Percentiles rank a stretch among this genome's conserved stretches.
Conservation (phyloP, 345 rosid genomes). For the Fremontodendron californicum region DNA sequence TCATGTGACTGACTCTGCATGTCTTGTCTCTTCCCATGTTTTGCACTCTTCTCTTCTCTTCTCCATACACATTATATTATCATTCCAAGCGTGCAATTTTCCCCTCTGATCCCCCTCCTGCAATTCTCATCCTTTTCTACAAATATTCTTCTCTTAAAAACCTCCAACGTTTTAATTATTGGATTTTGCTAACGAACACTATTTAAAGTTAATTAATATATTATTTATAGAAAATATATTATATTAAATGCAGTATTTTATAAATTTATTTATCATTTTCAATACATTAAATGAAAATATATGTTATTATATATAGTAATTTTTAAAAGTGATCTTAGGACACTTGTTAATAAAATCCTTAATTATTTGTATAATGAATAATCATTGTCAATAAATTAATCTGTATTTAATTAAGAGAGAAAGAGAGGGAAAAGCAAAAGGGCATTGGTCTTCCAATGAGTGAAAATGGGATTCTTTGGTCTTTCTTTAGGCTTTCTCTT, state of each 20-base stretch:
- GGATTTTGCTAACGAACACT: too few species aligned
- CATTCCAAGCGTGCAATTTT: background rate
- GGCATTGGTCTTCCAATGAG: constrained; percentile 1
- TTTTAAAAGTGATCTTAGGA: too few species aligned
- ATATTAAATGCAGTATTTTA: too few species aligned
- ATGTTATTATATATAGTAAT: too few species aligned
- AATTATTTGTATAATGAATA: background rate
- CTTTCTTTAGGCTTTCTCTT: constrained; percentile 46
- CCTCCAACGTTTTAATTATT: too few species aligned
- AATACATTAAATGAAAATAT: too few species aligned
- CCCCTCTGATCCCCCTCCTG: background rate
- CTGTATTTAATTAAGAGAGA: too few species aligned
- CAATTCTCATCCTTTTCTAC: background rate
- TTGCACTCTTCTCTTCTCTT: background rate
- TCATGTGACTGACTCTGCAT: constrained; percentile 33
- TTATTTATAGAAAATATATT: too few species aligned
- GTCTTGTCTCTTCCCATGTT: constrained; percentile 5
- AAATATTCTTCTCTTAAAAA: background rate
- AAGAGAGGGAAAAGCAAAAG: background rate
- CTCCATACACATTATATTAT: background rate
- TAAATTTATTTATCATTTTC: too few species aligned
- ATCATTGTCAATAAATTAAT: background rate
- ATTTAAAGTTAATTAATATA: too few species aligned
- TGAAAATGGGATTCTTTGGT: constrained; percentile 13
- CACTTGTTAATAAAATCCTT: too few species aligned